These are phyloP conservation scores for Mycena leptocephala DNA, from an alignment of 768 basidiomycete genomes.

Conservation along the genomic window DNA sequence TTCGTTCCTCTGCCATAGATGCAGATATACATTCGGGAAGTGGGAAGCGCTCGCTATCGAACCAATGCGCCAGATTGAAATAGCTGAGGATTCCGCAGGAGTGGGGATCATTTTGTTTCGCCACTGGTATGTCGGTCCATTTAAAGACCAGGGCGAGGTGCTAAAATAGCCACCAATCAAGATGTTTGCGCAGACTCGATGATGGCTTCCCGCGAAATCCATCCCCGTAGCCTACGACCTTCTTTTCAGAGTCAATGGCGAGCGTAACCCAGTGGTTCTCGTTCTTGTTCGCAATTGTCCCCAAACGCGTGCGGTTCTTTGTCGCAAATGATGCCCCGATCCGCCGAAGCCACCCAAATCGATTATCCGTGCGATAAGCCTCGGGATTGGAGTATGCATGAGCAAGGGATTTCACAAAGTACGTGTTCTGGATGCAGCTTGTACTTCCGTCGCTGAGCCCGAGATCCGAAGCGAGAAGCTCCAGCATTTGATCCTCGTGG, in stretches of 20 bases:
- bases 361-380: background rate
- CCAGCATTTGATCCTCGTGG: too few relatives aligned
- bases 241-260: conserved; percentile 5
- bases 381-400: conserved; percentile 18
- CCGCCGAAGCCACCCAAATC: conserved; percentile 9
- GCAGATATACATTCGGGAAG: conserved; percentile 6
- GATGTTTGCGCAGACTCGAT: background rate
- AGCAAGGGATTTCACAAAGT: background rate
- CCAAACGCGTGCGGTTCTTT: background rate
- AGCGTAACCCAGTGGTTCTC: conserved; percentile 29
- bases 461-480: conserved; percentile 13
- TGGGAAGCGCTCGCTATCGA: conserved; percentile 5
- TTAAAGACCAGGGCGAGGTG: conserved; percentile 15
- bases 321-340: conserved; percentile 11
- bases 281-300: conserved; percentile 9
- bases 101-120: conserved; percentile 3
- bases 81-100: conserved; percentile 21
- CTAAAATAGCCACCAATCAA: conserved; percentile 19
- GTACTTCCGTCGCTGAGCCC: background rate
- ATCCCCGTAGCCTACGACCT: background rate
- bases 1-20: conserved; percentile 11
- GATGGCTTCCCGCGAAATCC: background rate
- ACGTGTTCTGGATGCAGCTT: conserved; percentile 3
- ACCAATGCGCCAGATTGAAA: conserved; percentile 17
- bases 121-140: conserved; percentile 1